phyloP scores from a whole-genome alignment of 495 filamentous ascomycete species.

The Aspergillus homomorphus region DNA sequence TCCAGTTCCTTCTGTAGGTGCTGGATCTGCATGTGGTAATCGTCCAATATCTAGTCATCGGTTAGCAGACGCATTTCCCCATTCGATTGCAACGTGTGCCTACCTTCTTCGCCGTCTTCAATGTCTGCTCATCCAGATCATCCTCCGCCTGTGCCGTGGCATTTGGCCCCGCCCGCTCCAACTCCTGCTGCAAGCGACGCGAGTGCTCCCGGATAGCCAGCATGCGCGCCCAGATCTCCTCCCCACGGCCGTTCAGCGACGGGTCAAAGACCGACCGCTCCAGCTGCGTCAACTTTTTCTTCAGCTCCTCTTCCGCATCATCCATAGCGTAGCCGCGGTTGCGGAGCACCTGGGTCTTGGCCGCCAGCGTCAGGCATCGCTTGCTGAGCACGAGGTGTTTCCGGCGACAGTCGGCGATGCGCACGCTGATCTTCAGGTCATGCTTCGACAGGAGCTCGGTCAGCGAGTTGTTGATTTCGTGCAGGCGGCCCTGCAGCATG shows the following conservation, averaged over 20 bases:
- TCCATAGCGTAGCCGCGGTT: constrained; percentile 92
- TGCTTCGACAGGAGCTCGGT: constrained; percentile 76
- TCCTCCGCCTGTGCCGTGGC: constrained; percentile 45
- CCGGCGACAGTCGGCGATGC: constrained; percentile 74
- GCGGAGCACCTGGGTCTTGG: constrained; percentile 86
- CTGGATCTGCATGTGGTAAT: constrained; percentile 83
- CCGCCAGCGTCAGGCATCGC: constrained; percentile 78
- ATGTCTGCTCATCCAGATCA: constrained; percentile 71
- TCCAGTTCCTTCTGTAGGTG: constrained; percentile 81
- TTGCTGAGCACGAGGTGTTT: constrained; percentile 77
- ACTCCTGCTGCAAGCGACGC: constrained; percentile 72
- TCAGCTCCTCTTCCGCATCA: constrained; percentile 84
- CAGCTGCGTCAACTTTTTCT: constrained; percentile 74
- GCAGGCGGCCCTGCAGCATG: constrained; percentile 73
- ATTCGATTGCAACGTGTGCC: constrained; percentile 17
- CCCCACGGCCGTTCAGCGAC: constrained; percentile 71
- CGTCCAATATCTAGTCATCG: constrained; percentile 70
- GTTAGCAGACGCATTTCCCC: constrained; percentile 3
- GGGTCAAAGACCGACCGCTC: constrained; percentile 80
- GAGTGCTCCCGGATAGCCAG: constrained; percentile 78
- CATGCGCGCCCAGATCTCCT: constrained; percentile 97
- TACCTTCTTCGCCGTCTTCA: constrained; percentile 84
- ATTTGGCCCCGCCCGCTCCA: constrained; percentile 60
- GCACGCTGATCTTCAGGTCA: constrained; percentile 74
- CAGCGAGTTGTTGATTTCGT: constrained; percentile 84